These are phyloP conservation scores for Phtheirospermum japonicum DNA, from an alignment of 257 asterid genomes.

Conservation along the genomic window DNA sequence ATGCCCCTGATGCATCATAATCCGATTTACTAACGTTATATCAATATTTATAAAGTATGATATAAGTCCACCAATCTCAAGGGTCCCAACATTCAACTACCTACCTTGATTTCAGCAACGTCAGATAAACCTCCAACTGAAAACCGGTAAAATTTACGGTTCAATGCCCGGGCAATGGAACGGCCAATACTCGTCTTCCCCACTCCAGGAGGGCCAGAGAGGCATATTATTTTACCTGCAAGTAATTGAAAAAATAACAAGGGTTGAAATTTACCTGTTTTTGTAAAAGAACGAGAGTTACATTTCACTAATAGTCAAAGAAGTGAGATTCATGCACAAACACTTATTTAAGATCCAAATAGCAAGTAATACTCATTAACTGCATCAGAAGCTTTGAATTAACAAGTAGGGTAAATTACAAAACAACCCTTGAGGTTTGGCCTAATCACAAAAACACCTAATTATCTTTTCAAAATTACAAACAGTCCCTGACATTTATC, in stretches of 20 bases:
- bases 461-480: not conserved
- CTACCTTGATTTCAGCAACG: conserved; percentile 98
- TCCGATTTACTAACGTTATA: conserved; percentile 26
- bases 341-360: not conserved
- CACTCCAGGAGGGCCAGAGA: conserved; percentile 99
- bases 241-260: conserved; percentile 19
- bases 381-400: conserved; percentile 1
- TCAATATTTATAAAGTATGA: not conserved
- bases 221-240: conserved; percentile 93
- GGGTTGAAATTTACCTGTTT: not conserved
- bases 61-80: conserved; percentile 5
- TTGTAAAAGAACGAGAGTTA: conserved; percentile 6
- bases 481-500: not conserved
- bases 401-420: not conserved
- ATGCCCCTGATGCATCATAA: conserved; percentile 63
- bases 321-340: not conserved
- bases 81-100: conserved; percentile 19
- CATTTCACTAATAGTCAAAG: conserved; percentile 2
- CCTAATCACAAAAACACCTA: not conserved
- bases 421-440: not conserved
- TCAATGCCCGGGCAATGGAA: conserved; percentile 96
- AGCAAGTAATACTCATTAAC: conserved; percentile 6
- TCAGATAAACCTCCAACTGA: conserved; percentile 99
- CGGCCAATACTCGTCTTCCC: conserved; percentile 99
- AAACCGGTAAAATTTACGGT: conserved; percentile 95